Percentiles rank a stretch among this genome's conserved stretches.
Evolutionary conservation across 2,329 filamentous ascomycete genomes (phyloP).

Genomic region (Triangularia setosa): DNA sequence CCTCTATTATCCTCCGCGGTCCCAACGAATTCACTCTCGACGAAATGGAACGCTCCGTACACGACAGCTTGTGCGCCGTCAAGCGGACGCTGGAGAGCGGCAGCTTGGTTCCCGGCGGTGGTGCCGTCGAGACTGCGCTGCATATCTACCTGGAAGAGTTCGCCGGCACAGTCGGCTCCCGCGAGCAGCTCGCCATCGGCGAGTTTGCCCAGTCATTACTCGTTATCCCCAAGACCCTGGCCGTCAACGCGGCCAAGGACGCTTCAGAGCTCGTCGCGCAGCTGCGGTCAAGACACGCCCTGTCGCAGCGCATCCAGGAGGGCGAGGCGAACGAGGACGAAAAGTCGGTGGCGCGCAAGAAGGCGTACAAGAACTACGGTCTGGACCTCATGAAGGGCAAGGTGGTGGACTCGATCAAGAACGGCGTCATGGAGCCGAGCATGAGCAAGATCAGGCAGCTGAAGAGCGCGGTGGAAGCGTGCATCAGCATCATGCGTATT

Average conservation of each 20-base stretch:
- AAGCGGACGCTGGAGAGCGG: slow-evolving; percentile 97
- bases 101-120: slow-evolving; percentile 92
- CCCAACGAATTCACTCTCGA: slow-evolving; percentile 95
- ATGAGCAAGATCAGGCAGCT: slow-evolving; percentile 98
- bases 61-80: slow-evolving; percentile 93
- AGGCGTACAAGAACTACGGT: slow-evolving; percentile 98
- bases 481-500: slow-evolving; percentile 98
- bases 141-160: slow-evolving; percentile 99
- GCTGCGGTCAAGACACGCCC: slow-evolving; percentile 86
- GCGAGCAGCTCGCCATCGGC: slow-evolving; percentile 95
- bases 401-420: slow-evolving; percentile 83
- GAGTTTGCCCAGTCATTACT: slow-evolving; percentile 96
- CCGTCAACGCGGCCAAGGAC: slow-evolving; percentile 96
- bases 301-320: slow-evolving; percentile 87
- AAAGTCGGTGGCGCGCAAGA: slow-evolving; percentile 86
- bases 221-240: slow-evolving; percentile 91
- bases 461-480: slow-evolving; percentile 97
- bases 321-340: slow-evolving; percentile 81
- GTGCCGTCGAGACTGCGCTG: slow-evolving; percentile 95
- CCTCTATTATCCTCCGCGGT: slow-evolving; percentile 92
- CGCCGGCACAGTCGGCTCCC: slow-evolving; percentile 91
- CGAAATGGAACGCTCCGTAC: slow-evolving; percentile 98
- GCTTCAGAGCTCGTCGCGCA: slow-evolving; percentile 92
- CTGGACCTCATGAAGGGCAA: slow-evolving; percentile 85
- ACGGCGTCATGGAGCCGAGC: slow-evolving; percentile 91